Evolutionary conservation across 1,139 yeast species (phyloP).

Genomic region (Geotrichum aggregatum): DNA sequence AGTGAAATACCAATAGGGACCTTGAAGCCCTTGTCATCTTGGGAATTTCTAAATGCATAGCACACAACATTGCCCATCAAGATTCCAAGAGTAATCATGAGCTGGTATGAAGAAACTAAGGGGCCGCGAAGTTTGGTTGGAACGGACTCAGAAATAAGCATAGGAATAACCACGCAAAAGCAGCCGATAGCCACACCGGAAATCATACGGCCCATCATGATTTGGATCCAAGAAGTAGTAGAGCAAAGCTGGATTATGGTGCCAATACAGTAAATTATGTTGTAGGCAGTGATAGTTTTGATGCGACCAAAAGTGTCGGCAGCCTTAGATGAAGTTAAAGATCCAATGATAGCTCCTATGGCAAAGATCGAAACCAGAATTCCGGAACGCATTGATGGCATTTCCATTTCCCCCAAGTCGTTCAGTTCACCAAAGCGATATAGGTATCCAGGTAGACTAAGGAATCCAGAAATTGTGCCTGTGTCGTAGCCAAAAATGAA

Average conservation of each 20-base stretch:
- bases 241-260: slow-evolving; percentile 51
- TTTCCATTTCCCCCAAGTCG: slow-evolving; percentile 29
- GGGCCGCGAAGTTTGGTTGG: slow-evolving; percentile 71
- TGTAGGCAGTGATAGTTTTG: slow-evolving; percentile 46
- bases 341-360: slow-evolving; percentile 54
- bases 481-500: slow-evolving; percentile 57
- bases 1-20: slow-evolving; percentile 53
- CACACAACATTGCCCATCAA: slow-evolving; percentile 64
- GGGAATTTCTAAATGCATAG: slow-evolving; percentile 53
- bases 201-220: slow-evolving; percentile 46
- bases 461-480: slow-evolving; percentile 63
- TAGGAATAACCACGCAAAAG: slow-evolving; percentile 60
- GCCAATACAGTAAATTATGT: slow-evolving; percentile 49
- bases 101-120: slow-evolving; percentile 61
- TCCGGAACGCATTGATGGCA: slow-evolving; percentile 46
- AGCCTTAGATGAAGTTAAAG: slow-evolving; percentile 45
- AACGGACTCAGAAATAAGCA: slow-evolving; percentile 68
- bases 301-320: slow-evolving; percentile 54
- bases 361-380: slow-evolving; percentile 52
- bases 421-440: slow-evolving; percentile 46
- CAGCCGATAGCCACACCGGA: slow-evolving; percentile 66
- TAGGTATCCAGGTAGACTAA: slow-evolving; percentile 63
- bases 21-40: slow-evolving; percentile 54
- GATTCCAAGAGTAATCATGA: slow-evolving; percentile 65
- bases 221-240: slow-evolving; percentile 41